Conservation (phyloP, 2,329 filamentous ascomycete genomes). For the Diplocarpon rosae region DNA sequence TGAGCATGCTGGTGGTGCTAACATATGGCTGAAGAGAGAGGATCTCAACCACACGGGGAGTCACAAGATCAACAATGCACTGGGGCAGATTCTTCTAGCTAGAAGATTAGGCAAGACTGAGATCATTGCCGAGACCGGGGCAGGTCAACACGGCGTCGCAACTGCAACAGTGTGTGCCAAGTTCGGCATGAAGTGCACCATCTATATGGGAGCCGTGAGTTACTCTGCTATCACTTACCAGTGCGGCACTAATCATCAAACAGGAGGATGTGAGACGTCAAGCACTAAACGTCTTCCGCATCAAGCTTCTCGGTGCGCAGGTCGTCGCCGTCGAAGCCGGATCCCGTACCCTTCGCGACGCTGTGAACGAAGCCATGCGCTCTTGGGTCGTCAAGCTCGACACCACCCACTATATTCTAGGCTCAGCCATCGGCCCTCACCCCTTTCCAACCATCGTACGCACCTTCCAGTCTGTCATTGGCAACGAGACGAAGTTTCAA, state of each 20-base stretch:
- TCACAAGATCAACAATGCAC: slow-evolving; percentile 98
- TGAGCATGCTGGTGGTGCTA: slow-evolving; percentile 79
- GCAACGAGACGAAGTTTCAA: slow-evolving; percentile 85
- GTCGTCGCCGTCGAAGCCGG: slow-evolving; percentile 91
- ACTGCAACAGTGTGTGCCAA: slow-evolving; percentile 96
- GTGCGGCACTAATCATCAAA: neutral
- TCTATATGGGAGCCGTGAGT: slow-evolving; percentile 79
- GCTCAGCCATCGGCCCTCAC: slow-evolving; percentile 92
- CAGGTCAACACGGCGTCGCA: slow-evolving; percentile 94
- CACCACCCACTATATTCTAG: slow-evolving; percentile 96
- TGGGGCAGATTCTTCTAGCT: slow-evolving; percentile 85
- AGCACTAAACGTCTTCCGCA: slow-evolving; percentile 95
- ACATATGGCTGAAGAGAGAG: slow-evolving; percentile 96
- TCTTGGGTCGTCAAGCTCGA: slow-evolving; percentile 89
- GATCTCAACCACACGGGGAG: slow-evolving; percentile 96
- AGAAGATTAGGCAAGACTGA: slow-evolving; percentile 82
- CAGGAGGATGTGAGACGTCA: slow-evolving; percentile 87
- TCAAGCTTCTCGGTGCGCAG: slow-evolving; percentile 87
- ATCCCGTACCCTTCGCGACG: slow-evolving; percentile 69
- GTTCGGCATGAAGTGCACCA: slow-evolving; percentile 94
- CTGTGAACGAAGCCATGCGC: slow-evolving; percentile 90
- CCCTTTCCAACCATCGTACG: slow-evolving; percentile 96
- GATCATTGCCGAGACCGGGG: slow-evolving; percentile 96
- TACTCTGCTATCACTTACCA: neutral
- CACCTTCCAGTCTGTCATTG: slow-evolving; percentile 95